A percentile compares a stretch with the other conserved stretches of the same genome.
These are phyloP conservation scores for Penicillium sp. DNA, from an alignment of 2,329 filamentous ascomycete genomes.

Conservation along the genomic window DNA sequence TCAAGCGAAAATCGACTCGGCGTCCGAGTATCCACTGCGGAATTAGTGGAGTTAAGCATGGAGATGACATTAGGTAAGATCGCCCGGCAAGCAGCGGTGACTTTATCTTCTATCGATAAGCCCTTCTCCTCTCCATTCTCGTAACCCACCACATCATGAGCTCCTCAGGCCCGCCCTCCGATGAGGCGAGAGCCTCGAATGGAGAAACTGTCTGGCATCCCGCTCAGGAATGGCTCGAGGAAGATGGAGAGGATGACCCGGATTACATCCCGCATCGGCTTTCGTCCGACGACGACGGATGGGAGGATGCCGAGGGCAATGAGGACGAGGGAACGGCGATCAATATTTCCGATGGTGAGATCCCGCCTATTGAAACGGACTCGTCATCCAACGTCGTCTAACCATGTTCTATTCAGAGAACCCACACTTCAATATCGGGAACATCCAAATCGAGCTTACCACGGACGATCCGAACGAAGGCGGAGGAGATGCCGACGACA, in stretches of 20 bases:
- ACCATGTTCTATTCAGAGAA: conserved; percentile 20
- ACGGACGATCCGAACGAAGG: conserved; percentile 38
- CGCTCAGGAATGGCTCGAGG: conserved; percentile 39
- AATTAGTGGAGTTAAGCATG: not conserved
- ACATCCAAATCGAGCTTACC: conserved; percentile 33
- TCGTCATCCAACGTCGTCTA: conserved; percentile 3
- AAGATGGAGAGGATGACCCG: conserved; percentile 32
- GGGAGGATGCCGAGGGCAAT: conserved; percentile 29
- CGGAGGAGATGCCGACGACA: conserved; percentile 31
- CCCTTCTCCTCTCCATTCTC: conserved; percentile 11
- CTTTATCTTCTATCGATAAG: conserved; percentile 24
- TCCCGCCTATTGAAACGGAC: too few species aligned
- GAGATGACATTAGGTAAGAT: conserved; percentile 7
- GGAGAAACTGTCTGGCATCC: conserved; percentile 35
- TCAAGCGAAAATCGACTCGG: not conserved
- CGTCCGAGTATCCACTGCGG: not conserved
- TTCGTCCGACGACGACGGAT: conserved; percentile 10
- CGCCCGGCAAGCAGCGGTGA: conserved; percentile 10
- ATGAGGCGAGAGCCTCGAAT: conserved; percentile 24
- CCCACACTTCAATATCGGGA: conserved; percentile 41
- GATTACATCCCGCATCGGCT: conserved; percentile 18
- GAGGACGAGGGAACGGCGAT: conserved; percentile 57
- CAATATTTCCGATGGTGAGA: conserved; percentile 17
- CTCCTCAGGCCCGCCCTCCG: conserved; percentile 23
- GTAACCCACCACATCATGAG: conserved; percentile 30